Base-by-base conservation (phyloP, 2,329 filamentous ascomycete species). In the Fusarium caatingaense region DNA sequence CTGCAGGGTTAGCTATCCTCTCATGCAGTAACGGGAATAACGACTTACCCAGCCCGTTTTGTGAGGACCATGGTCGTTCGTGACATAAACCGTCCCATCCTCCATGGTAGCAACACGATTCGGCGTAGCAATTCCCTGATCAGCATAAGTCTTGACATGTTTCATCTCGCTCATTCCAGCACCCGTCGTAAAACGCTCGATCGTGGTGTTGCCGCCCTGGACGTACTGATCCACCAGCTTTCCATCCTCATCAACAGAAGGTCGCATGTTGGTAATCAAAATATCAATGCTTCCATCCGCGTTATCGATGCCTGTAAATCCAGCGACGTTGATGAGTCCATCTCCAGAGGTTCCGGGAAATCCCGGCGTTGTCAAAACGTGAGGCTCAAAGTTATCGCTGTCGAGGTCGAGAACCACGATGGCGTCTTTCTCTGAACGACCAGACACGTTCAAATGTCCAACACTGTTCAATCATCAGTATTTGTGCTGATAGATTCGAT, bases 351-450 rank as follows among this genome's bases (percentile, higher is more conserved):
- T 78, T 1, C 80, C 80, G 6, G 67, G 23, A 30, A 75, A 81
- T 0, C 61, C 76, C 1, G 71, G 60, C 2, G 74, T 79, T 10
- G 64, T 56, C 15, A 81, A 66, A 2, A 55, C 46, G 4, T 73
- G 76, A 18, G 69, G 48, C 5, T 69, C 54, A 23, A 78, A 74
- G 4, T 68, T 61, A 1, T 57, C 34, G 2, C 57, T 74, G 51
- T 81, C 79, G 18, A 81, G 71, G 21, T 81, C 71, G 12, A 81
- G 23, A 5, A 70, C 76, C 5, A 80, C 58, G 18, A 81, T 55
- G 6, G 76, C 74, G 58, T 81, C 80, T 18, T 61, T 66, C 5
- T 69, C 60, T 2, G 79, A 77, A 4, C 77, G 77, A 0, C 68
- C 78, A 0, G 74, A 73, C 16, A 71, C 30, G 46, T 80, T 79